Base-by-base conservation (phyloP, 2,329 filamentous ascomycete genomes). In the Amauroascus verrucosus region DNA sequence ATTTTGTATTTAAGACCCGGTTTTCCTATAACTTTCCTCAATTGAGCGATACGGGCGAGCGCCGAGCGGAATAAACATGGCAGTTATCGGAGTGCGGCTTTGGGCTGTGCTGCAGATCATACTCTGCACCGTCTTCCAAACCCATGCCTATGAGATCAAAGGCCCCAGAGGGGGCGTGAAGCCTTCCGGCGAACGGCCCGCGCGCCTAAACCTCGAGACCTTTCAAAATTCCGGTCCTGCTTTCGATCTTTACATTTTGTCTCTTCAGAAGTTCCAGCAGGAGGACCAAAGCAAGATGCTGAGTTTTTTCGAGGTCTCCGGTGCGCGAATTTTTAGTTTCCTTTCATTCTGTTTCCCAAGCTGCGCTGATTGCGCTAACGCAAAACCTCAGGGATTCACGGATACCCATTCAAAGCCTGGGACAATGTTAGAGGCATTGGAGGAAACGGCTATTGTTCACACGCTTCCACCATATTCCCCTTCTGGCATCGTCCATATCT, bases 401-500 rank as follows among this genome's bases (percentile, higher is more conserved):
- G 88, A 16, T 82, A 84, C 56, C 88, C 88, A 1, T 81, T 73
- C 58, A 65, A 69, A 14, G 62, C 75, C 1, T 85, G 81, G 80
- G 77, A 83, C 62, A 72, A 68, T 18, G 77, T 72, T 0, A 59
- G 65, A 47, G 71, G 75, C 1, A 63, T 73, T 1, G 79, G 78
- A 1, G 70, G 74, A 37, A 74, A 77, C 14, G 88, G 87, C 48
- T 94, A 89, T 66, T 94, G 88, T 66, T 80, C 80, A 13, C 88
- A 95, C 68, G 79, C 76, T 22, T 86, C 85, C 1, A 80, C 84
- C 38, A 72, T 93, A 14, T 93, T 95, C 65, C 80, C 84, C 37
- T 78, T 83, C 37, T 94, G 88, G 88, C 88, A 95, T 73, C 80
- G 88, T 48, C 85, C 87, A 0, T 94, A 91, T 67, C 73, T 93